Base-by-base conservation (phyloP, 164 flowering plant species). In the Protea cynaroides region DNA sequence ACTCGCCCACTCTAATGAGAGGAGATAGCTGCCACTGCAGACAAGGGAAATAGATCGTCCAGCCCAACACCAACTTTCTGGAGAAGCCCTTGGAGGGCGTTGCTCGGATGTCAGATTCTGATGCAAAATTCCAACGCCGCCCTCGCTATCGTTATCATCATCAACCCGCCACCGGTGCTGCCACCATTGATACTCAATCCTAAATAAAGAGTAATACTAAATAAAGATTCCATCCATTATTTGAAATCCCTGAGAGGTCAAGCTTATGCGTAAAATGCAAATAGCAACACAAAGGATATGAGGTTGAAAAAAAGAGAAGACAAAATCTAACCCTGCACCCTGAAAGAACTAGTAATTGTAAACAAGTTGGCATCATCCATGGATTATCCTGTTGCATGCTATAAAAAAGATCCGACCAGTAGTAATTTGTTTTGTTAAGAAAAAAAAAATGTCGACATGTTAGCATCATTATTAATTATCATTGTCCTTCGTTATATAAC, bases 11-110 rank as follows among this genome's bases (percentile, higher is more conserved):
- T 90, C 78, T 88, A 93, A 34, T 90, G 97, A 6, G 99, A 95
- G 0, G 88, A 76, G 0, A 83, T 85, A 0, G 95, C 82, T 1
- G 78, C 86, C 56, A 84, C 73, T 0, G 75, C 89, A 0, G 94
- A 79, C 0, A 96, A 83, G 0, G 96, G 99, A n/a, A 92, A 75
- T 58, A 94, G 65, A 74, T 95, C 99, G 67, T 95, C 99, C 56
- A 95, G 66, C 21, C 99, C 99, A 0, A 96, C 97, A 7, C 99
- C 99, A 0, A 95, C 79, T 67, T 89, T 95, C 66, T 94, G 61
- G 5, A 92, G 74, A 56, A 95, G 76, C 18, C 99, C 97, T 65
- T 95, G 97, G 8, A 95, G 80, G 1, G 96, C 97, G 67, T 96
- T 92, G 66, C 97, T 88, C 0, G 0, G 97, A 84, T 0, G 92